Evolutionary conservation across 139 green algal species (phyloP), one percentile per base, ranked within the genome.

Genomic region (Closterium sp.): DNA sequence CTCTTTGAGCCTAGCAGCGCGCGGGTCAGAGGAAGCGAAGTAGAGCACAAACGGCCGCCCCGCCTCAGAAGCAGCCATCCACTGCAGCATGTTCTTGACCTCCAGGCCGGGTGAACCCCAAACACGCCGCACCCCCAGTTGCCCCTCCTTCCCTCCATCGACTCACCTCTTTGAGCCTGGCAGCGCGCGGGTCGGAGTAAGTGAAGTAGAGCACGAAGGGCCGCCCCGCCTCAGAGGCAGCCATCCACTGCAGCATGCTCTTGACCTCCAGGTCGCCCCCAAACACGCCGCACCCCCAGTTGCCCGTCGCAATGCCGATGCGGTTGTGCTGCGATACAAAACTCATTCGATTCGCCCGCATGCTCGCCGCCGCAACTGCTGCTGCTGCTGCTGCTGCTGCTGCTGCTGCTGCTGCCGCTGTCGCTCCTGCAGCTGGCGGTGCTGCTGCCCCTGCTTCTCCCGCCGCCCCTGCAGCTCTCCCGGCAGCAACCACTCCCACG

Each of bases 81-180:
- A 93, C 64, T 93, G 91, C 55, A 93, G 31, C 91, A 93, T 90
- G 19, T 23, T 64, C 88, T 93, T 93, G 69, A 93, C 34, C 34
- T 93, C 36, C 32, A 87, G 33, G n/a, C 94, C 91, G 25, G n/a
- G n/a, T n/a, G n/a, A n/a, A 90, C 91, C 34, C 91, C 91, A 85
- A 93, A 93, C 30, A 81, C 91, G 34, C 91, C 91, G 25, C 91
- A 93, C 21, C 91, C 91, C 91, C 91, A 93, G 33, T 93, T 93
- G 43, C 91, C 91, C 36, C 89, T 93, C 66, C 88, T 88, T 9
- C 89, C 43, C 31, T n/a, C 64, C 25, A 90, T 87, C n/a, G n/a
- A n/a, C n/a, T n/a, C 83, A 91, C 88, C 88, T 91, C 55, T n/a
- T 34, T n/a, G 19, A 91, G 88, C 12, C 88, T 2, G 2, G 23